phyloP scores from a whole-genome alignment of 2,329 filamentous ascomycete species.

The Nannizziopsis arthrosporioides region DNA sequence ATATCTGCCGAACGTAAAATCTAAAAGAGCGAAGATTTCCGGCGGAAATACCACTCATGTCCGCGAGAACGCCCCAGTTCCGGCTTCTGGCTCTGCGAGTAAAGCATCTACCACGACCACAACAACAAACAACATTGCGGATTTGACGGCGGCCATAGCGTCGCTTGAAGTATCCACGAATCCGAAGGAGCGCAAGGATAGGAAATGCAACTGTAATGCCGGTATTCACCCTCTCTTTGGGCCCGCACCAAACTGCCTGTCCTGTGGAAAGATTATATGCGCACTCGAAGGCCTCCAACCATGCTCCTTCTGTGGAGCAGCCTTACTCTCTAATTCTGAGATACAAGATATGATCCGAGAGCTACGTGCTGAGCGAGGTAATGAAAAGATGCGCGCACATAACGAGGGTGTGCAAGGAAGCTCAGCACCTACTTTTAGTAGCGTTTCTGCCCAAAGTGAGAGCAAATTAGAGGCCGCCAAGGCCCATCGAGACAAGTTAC shows the following conservation, averaged over 20 bases:
- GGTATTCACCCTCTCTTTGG: constrained; percentile 74
- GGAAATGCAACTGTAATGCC: constrained; percentile 74
- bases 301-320: constrained; percentile 76
- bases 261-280: constrained; percentile 90
- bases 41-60: constrained; percentile 22
- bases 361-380: constrained; percentile 71
- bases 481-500: constrained; percentile 67
- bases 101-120: constrained; percentile 18
- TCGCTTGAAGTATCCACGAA: constrained; percentile 77
- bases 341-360: constrained; percentile 76
- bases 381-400: constrained; percentile 74
- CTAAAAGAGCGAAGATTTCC: constrained; percentile 46
- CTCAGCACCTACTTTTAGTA: constrained; percentile 21
- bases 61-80: background rate
- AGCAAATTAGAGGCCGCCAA: constrained; percentile 55
- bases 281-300: constrained; percentile 87
- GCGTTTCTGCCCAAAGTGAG: constrained; percentile 29
- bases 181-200: constrained; percentile 49
- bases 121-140: constrained; percentile 40
- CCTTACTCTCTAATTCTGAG: constrained; percentile 60
- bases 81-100: background rate
- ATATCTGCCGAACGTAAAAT: constrained; percentile 46
- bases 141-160: constrained; percentile 67
- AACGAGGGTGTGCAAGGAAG: constrained; percentile 39
- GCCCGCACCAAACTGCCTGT: constrained; percentile 86